phyloP scores from a whole-genome alignment of 345 rosid species.

The Nephelium lappaceum region DNA sequence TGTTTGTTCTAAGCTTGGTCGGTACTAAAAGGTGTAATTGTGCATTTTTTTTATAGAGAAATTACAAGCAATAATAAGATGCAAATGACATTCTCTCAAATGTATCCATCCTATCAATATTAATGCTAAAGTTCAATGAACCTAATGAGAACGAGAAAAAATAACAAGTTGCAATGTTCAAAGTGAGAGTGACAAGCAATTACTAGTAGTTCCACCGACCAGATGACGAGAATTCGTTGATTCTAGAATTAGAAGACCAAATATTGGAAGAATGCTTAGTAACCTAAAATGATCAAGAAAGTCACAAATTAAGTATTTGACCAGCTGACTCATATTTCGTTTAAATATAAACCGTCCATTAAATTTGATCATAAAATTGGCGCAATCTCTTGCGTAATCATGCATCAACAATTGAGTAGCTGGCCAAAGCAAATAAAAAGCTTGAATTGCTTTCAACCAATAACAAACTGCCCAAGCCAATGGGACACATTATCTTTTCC shows the following conservation, averaged over 20 bases:
- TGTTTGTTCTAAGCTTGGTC: no score
- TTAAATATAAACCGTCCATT: slow-evolving; percentile 19
- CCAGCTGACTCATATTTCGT: slow-evolving; percentile 7
- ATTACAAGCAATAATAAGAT: no score
- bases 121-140: slow-evolving; percentile 32
- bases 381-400: slow-evolving; percentile 20
- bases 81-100: background rate
- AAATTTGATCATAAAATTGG: background rate
- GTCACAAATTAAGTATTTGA: background rate
- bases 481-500: slow-evolving; percentile 4
- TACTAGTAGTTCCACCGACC: background rate
- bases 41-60: no score
- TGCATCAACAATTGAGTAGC: slow-evolving; percentile 5
- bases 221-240: background rate
- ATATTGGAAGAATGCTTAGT: slow-evolving; percentile 24
- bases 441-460: slow-evolving; percentile 29
- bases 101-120: background rate
- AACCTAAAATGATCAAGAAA: background rate
- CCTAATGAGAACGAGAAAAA: slow-evolving; percentile 16
- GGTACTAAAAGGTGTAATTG: no score
- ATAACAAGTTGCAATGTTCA: background rate
- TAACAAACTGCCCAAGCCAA: slow-evolving; percentile 26
- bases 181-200: slow-evolving; percentile 35
- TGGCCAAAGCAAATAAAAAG: background rate
- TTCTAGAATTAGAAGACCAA: slow-evolving; percentile 11